Evolutionary conservation across 176 grass and related monocot species (phyloP), one percentile per base, ranked within the genome.

Genomic region (Rhynchospora breviuscula): DNA sequence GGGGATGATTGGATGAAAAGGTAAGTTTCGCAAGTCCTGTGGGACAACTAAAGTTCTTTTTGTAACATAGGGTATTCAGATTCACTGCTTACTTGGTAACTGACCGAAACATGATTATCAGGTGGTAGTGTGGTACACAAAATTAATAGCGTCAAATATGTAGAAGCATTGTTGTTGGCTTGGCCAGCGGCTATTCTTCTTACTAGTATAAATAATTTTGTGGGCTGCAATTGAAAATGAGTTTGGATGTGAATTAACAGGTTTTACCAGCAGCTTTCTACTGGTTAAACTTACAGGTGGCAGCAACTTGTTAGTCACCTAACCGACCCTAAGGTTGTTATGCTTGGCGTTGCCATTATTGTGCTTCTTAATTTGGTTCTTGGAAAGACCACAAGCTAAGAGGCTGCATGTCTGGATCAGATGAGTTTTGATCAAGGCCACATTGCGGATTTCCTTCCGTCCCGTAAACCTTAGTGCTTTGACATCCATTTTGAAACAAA

Each of bases 221-320:
- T 72, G 33, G 58, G 53, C 23, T 33, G 33, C 25, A 17, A 59
- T 84, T 62, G 82, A 77, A 59, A 19, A 68, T 81, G 44, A 74
- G 62, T 67, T 87, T 85, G 78, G 76, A 87, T 90, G 91, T 91
- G 90, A 66, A 84, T 76, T 79, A 95, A 95, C 95, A 98, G 95
- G 92, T 87, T 97, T 94, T 94, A 92, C 89, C 87, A 97, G 94
- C 91, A 97, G 94, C 94, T 98, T 47, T 98, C 90, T 90, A 93
- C 95, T 98, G 95, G 95, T 94, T 98, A 78, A 98, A 80, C 92
- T 89, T 94, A 95, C 95, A 98, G 92, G 92, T 98, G 78, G 90
- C 82, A 78, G 84, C 85, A 80, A 80, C 63, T 93, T 43, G 79
- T 82, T 84, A 81, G 87, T 88, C 73, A 79, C 75, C 63, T 95